phyloP scores from a whole-genome alignment of 345 rosid species.

The Brassica nigra region DNA sequence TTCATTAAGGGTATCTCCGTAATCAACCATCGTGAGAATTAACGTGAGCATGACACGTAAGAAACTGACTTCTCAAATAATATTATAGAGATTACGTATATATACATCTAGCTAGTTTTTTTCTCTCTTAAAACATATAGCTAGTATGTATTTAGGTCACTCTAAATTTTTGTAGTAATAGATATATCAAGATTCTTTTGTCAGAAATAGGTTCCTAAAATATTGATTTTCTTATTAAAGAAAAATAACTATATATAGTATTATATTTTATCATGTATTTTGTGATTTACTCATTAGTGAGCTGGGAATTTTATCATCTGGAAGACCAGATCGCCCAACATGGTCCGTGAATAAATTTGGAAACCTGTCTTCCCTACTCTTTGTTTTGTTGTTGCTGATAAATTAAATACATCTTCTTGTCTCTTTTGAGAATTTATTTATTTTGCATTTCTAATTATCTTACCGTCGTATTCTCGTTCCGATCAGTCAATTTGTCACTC shows the following conservation, averaged over 20 bases:
- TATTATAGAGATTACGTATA: no score
- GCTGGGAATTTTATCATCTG: neutral
- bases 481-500: constrained; percentile 24
- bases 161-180: neutral
- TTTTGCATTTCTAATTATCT: constrained; percentile 34
- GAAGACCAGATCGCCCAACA: constrained; percentile 1
- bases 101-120: neutral
- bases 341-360: constrained; percentile 20
- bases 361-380: constrained; percentile 9
- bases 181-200: neutral
- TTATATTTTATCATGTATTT: neutral
- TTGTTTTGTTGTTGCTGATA: constrained; percentile 28
- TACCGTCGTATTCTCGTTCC: constrained; percentile 23
- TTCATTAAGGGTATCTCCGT: no score
- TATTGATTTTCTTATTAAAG: neutral
- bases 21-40: no score
- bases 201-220: neutral
- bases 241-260: neutral
- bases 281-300: neutral
- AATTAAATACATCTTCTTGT: constrained; percentile 14
- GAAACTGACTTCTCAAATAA: no score
- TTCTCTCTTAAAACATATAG: neutral
- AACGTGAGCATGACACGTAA: no score
- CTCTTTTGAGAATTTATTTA: constrained; percentile 28
- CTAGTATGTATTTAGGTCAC: neutral